Percentiles rank a stretch among this genome's conserved stretches.
These are phyloP conservation scores for Aureobasidium sp. DNA, from an alignment of 2,329 filamentous ascomycete genomes.

Conservation along the genomic window DNA sequence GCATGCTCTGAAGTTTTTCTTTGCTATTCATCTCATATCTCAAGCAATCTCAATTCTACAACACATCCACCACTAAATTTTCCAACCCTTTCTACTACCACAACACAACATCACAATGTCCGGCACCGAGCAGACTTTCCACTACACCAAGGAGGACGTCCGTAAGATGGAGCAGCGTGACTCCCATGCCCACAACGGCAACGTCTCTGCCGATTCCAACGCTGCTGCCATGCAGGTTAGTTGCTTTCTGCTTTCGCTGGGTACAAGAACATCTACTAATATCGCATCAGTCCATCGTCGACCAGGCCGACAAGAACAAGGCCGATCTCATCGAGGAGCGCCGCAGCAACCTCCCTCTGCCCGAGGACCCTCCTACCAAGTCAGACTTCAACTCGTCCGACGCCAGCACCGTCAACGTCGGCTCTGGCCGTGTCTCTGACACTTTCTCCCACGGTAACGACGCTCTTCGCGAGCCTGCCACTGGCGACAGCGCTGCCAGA, in stretches of 20 bases:
- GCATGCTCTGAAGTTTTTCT: conserved; percentile 2
- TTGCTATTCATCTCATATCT: conserved; percentile 9
- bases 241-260: neutral
- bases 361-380: conserved; percentile 67
- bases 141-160: conserved; percentile 44
- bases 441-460: conserved; percentile 42
- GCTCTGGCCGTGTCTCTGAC: conserved; percentile 48
- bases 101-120: conserved; percentile 24
- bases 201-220: conserved; percentile 38
- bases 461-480: conserved; percentile 38
- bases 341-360: conserved; percentile 68
- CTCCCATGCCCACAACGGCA: conserved; percentile 35
- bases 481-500: conserved; percentile 48
- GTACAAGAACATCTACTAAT: neutral
- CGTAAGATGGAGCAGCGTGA: conserved; percentile 41
- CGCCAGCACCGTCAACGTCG: conserved; percentile 61
- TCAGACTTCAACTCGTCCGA: conserved; percentile 74
- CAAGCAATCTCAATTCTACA: neutral
- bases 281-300: conserved; percentile 20
- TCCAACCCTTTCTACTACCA: neutral
- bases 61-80: neutral
- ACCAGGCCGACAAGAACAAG: conserved; percentile 42
- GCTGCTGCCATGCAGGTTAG: conserved; percentile 42
- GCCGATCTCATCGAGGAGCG: conserved; percentile 59
- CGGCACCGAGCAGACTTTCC: conserved; percentile 36